Base-by-base conservation (phyloP, 768 basidiomycete genomes). In the Paxillus rubicundulus region DNA sequence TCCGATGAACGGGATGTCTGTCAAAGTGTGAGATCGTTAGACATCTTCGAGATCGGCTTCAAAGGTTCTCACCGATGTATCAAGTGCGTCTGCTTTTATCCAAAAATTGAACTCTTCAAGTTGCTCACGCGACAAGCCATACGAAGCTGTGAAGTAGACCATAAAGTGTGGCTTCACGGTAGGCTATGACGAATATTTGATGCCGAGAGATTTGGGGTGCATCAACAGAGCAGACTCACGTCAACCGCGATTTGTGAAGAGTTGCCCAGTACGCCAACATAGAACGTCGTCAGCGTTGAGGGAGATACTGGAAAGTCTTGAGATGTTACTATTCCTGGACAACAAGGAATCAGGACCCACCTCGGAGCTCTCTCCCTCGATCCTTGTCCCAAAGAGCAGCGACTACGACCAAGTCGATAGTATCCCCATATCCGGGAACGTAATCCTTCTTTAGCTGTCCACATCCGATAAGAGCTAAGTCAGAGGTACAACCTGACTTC, bases 331-430 rank as follows among this genome's bases (percentile, higher is more conserved):
- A 4, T 7, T 4, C 30, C 13, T 6, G 3, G 6, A 41, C 34
- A 32, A 52, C 34, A 24, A 18, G 36, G 33, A 32, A 17, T 14
- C 43, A 48, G 13, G 38, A 50, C 71, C 36, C 47, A 89, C 92
- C 92, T 68, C 86, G 71, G 6, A 97, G 74, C 47, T 87, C 86
- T 48, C 90, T 71, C 3, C 79, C 94, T 9, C 94, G 78, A 33
- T 85, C 79, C 62, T 84, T 85, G 50, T 91, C 87, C 89, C 91
- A 94, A 0, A 78, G 72, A 17, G 84, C 91, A 2, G 82, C 94
- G 17, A 96, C 70, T 32, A 96, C 63, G 4, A 84, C 83, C 51
- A 96, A 76, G 65, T 94, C 91, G 14, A 94, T 59, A 5, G 82
- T 78, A 66, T 98, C 94, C 0, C 92, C 91, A 41, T 87, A 78